These are phyloP conservation scores for Athelia sp. DNA, from an alignment of 1,284 basidiomycete genomes.

Conservation along the genomic window DNA sequence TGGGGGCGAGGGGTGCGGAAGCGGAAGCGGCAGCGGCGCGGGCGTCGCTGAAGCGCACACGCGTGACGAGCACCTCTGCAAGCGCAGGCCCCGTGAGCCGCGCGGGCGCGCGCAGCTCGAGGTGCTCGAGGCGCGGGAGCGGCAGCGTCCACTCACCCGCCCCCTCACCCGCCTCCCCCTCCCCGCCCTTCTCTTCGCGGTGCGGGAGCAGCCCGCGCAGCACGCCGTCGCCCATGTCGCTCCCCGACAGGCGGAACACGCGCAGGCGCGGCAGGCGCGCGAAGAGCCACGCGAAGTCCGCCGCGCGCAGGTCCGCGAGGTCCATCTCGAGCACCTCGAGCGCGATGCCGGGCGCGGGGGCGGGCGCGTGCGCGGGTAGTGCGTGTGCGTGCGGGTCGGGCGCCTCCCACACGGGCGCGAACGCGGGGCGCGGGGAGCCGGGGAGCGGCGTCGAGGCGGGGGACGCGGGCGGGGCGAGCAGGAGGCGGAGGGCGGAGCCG, in stretches of 20 bases:
- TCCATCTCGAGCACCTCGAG: conserved; percentile 67
- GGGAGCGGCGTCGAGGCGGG: too few relatives aligned
- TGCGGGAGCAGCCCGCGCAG: conserved; percentile 49
- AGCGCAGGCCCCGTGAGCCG: conserved; percentile 53
- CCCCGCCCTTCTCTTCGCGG: conserved; percentile 9
- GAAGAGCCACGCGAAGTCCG: conserved; percentile 68
- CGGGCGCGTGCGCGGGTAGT: too few relatives aligned
- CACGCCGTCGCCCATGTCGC: conserved; percentile 73
- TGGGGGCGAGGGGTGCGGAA: too few relatives aligned
- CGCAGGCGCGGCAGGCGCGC: conserved; percentile 44
- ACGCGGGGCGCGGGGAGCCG: too few relatives aligned
- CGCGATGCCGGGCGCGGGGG: too few relatives aligned
- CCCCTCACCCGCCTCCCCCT: conserved; percentile 11
- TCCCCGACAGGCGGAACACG: conserved; percentile 67
- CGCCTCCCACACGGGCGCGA: too few relatives aligned
- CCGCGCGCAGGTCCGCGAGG: conserved; percentile 73
- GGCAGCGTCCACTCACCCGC: conserved; percentile 27
- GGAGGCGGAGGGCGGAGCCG: conserved; percentile 57
- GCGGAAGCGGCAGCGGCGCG: too few relatives aligned
- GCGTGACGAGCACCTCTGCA: conserved; percentile 45
- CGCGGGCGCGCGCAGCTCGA: conserved; percentile 59
- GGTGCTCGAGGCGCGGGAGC: conserved; percentile 44
- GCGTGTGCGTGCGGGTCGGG: too few relatives aligned
- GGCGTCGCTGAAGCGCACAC: conserved; percentile 44
- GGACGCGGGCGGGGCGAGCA: too few relatives aligned